Percentiles rank a stretch among this genome's conserved stretches.
phyloP scores from a whole-genome alignment of 2,329 filamentous ascomycete species.

The Cadophora sp. region DNA sequence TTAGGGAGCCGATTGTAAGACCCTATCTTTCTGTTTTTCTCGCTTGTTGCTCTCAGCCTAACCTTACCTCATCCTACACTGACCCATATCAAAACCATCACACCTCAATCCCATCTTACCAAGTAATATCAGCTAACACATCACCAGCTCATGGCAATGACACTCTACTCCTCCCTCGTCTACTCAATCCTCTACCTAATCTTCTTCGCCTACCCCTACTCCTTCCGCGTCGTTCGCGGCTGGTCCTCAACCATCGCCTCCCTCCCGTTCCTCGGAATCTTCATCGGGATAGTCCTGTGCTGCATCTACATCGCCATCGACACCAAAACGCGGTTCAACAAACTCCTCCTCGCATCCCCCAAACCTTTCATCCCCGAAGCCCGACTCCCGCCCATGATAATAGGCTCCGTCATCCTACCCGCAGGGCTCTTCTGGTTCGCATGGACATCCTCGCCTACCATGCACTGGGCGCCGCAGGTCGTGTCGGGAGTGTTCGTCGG shows the following conservation, averaged over 20 bases:
- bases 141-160: conserved; percentile 25
- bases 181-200: conserved; percentile 47
- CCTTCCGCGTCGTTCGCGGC: conserved; percentile 50
- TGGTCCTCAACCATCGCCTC: conserved; percentile 50
- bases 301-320: conserved; percentile 40
- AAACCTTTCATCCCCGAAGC: conserved; percentile 50
- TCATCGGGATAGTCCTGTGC: conserved; percentile 48
- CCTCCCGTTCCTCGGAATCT: conserved; percentile 52
- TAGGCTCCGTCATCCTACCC: conserved; percentile 52
- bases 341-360: not conserved
- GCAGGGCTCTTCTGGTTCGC: conserved; percentile 59
- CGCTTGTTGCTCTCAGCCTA: not conserved
- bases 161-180: conserved; percentile 39
- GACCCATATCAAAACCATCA: no score
- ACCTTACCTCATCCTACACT: not conserved
- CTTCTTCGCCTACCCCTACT: conserved; percentile 56
- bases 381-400: conserved; percentile 55
- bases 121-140: not conserved
- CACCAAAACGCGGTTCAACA: conserved; percentile 46
- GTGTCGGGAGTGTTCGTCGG: conserved; percentile 51
- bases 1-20: conserved; percentile 40
- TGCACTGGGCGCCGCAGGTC: conserved; percentile 51
- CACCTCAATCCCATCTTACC: not conserved
- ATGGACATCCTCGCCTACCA: conserved; percentile 52
- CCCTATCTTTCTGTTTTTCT: not conserved